Percentiles rank a stretch among this genome's conserved stretches.
Conservation (phyloP, 805 yeast genomes). For the Tanozyma kutaoensis region DNA sequence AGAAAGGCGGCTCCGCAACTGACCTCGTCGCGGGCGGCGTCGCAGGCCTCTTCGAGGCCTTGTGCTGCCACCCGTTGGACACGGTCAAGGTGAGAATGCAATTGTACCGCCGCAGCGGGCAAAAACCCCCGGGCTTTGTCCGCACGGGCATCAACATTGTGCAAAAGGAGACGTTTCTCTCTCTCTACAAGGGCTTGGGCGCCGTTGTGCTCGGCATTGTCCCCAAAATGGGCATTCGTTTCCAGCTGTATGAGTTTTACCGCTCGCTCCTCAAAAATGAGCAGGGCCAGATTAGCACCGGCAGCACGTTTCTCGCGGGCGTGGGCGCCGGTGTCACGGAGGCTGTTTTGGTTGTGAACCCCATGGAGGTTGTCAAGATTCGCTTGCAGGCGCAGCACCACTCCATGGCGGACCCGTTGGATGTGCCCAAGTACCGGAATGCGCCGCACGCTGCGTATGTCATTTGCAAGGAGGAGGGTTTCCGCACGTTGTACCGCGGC, state of each 20-base stretch:
- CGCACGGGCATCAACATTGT: constrained; percentile 72
- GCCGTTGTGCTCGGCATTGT: constrained; percentile 96
- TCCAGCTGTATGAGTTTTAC: constrained; percentile 86
- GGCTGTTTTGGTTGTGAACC: constrained; percentile 89
- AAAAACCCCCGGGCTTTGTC: constrained; percentile 76
- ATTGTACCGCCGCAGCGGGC: constrained; percentile 57
- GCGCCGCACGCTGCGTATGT: constrained; percentile 85
- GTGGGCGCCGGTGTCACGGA: constrained; percentile 96
- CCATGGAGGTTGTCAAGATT: constrained; percentile 95
- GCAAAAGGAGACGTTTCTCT: constrained; percentile 67
- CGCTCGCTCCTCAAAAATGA: constrained; percentile 53
- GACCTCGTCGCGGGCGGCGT: constrained; percentile 89
- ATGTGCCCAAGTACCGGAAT: constrained; percentile 75
- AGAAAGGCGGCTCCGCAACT: constrained; percentile 31
- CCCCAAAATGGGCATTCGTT: constrained; percentile 96
- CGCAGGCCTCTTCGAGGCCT: constrained; percentile 95
- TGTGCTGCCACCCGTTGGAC: constrained; percentile 95
- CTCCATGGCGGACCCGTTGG: constrained; percentile 73
- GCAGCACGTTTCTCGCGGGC: constrained; percentile 78
- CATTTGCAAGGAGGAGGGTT: constrained; percentile 84
- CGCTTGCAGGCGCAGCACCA: constrained; percentile 93
- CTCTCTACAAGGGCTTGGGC: constrained; percentile 90
- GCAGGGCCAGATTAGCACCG: constrained; percentile 57
- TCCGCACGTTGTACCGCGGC: constrained; percentile 82
- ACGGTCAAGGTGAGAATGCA: constrained; percentile 98